A percentile compares a stretch with the other conserved stretches of the same genome.
Conservation (phyloP, 1,284 basidiomycete species). For the Puccinia polysora region DNA sequence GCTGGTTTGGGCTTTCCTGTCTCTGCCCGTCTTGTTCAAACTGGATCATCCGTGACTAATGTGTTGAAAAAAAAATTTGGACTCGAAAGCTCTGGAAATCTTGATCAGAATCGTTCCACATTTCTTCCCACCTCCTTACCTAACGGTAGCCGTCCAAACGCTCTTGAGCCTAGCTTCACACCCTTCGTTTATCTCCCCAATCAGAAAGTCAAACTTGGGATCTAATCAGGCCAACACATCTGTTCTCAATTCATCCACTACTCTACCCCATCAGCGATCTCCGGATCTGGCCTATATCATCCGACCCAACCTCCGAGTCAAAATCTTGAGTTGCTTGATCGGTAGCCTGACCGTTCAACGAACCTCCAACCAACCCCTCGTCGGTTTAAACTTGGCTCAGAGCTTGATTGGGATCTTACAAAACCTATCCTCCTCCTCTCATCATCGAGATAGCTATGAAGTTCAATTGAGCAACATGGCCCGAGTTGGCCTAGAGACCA, state of each 20-base stretch:
- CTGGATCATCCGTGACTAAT: not conserved
- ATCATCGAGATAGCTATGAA: not conserved
- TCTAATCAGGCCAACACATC: too few relatives aligned
- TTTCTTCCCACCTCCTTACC: constrained; percentile 17
- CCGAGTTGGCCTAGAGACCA: not conserved
- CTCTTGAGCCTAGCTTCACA: constrained; percentile 7
- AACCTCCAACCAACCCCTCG: not conserved
- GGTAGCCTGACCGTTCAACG: constrained; percentile 10
- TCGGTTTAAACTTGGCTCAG: constrained; percentile 22
- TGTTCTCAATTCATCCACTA: constrained; percentile 3
- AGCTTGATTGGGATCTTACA: not conserved
- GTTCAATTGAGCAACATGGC: not conserved
- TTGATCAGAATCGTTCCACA: constrained; percentile 13
- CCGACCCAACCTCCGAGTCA: not conserved
- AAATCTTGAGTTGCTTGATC: constrained; percentile 7
- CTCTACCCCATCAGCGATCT: not conserved
- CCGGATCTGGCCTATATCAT: not conserved
- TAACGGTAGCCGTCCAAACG: not conserved
- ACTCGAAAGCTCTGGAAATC: constrained; percentile 16
- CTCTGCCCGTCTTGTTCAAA: not conserved
- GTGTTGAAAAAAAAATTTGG: not conserved
- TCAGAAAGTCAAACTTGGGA: too few relatives aligned
- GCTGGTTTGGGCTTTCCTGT: too few relatives aligned
- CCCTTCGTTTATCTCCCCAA: constrained; percentile 7
- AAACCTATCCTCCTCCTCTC: not conserved